Evolutionary conservation across 345 rosid genomes (phyloP), one percentile per base, ranked within the genome.

Genomic region (Melastoma malabathricum): DNA sequence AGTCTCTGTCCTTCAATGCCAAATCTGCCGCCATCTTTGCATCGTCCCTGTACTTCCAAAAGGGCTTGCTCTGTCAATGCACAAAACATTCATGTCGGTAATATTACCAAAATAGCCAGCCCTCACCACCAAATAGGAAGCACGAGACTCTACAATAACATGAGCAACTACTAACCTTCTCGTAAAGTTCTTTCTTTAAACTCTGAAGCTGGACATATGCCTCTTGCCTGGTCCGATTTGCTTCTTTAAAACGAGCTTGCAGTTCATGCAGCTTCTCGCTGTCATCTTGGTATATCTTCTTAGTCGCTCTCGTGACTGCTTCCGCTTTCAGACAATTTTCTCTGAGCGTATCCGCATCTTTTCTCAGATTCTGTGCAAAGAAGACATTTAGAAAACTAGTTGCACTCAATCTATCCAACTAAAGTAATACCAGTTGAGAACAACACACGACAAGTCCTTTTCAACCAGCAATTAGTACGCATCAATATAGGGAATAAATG

Each of bases 331-430:
- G 47, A 60, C 74, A 55, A 49, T 69, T 73, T 51, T 54, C 77
- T 72, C 78, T 79, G 34, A 85, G 76, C 55, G 44, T 55, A 25
- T 79, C 93, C 15, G 66, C 74, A 73, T 89, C 97, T 71, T 79
- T 82, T 64, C 73, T 75, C 65, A 89, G 53, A 50, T 56, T 60
- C 95, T 89, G 76, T 56, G 50, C 6, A 31, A 31, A 31, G 38
- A 31, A 31, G 38, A 31, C 3, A 31, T 7, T 31, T 31, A 31
- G 38, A 5, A 5, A 31, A 31, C 4, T 31, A 31, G 44, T 5
- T 34, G 16, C 39, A 18, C 20, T 25, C 38, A 7, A 31, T 31
- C 38, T 31, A 31, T 31, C 7, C 38, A 31, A 31, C 38, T 31
- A 5, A 31, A 31, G 38, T 31, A 31, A 31, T 31, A 31, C 38